Evolutionary conservation across 768 basidiomycete genomes (phyloP).

Genomic region (Agrocybe pediades): DNA sequence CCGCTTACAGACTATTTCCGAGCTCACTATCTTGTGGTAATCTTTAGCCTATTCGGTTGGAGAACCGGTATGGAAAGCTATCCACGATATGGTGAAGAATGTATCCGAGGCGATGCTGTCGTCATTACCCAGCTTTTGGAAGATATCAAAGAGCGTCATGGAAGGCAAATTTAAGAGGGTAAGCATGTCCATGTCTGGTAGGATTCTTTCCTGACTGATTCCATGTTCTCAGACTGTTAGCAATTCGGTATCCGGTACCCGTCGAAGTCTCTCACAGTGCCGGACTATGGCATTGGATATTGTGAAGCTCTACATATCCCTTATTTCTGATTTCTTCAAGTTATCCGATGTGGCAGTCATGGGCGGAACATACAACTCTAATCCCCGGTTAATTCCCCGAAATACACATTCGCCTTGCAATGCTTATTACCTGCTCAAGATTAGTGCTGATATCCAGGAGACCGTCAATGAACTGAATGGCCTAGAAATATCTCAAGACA

Average conservation of each 20-base stretch:
- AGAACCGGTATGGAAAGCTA: slow-evolving; percentile 80
- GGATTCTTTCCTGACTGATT: slow-evolving; percentile 4
- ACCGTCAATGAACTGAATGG: slow-evolving; percentile 77
- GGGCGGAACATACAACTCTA: slow-evolving; percentile 32
- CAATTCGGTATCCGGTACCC: slow-evolving; percentile 41
- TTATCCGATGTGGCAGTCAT: slow-evolving; percentile 62
- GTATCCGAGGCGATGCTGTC: slow-evolving; percentile 84
- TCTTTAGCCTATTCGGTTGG: slow-evolving; percentile 65
- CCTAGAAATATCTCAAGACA: slow-evolving; percentile 83
- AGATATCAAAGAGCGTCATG: slow-evolving; percentile 85
- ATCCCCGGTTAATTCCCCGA: slow-evolving; percentile 62
- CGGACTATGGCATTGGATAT: slow-evolving; percentile 88
- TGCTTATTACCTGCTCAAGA: slow-evolving; percentile 75
- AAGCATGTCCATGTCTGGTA: slow-evolving; percentile 13
- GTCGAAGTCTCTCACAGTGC: slow-evolving; percentile 83
- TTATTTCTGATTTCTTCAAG: slow-evolving; percentile 89
- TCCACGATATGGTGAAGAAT: slow-evolving; percentile 78
- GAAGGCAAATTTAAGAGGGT: slow-evolving; percentile 95
- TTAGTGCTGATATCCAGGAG: slow-evolving; percentile 86
- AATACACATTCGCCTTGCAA: slow-evolving; percentile 84
- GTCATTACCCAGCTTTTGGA: slow-evolving; percentile 93
- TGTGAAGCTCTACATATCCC: slow-evolving; percentile 80
- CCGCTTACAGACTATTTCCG: neutral
- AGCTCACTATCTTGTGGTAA: slow-evolving; percentile 4
- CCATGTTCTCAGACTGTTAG: slow-evolving; percentile 27